phyloP scores from a whole-genome alignment of 2,329 filamentous ascomycete genomes.

The Lasiodiplodia gonubiensis region DNA sequence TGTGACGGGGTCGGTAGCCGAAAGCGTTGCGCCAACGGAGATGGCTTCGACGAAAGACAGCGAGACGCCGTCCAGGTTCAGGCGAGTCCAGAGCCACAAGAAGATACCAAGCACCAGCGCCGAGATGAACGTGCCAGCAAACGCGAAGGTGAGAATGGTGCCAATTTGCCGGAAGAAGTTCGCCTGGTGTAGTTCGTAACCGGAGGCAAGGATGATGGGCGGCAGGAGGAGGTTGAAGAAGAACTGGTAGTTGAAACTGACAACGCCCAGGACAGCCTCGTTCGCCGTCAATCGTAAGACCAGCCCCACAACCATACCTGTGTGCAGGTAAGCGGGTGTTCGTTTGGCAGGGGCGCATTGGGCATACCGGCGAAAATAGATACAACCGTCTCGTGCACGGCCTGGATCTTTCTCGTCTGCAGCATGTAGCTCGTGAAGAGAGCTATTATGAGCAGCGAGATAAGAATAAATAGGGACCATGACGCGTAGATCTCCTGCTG shows the following conservation, averaged over 20 bases:
- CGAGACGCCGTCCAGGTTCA: conserved; percentile 82
- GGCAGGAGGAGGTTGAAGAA: conserved; percentile 99
- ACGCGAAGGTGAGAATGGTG: conserved; percentile 95
- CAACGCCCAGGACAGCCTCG: conserved; percentile 83
- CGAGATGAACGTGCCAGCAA: conserved; percentile 95
- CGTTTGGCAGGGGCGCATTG: conserved; percentile 20
- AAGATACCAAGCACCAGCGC: conserved; percentile 92
- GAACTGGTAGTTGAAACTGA: conserved; percentile 98
- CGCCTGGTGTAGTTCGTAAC: conserved; percentile 95
- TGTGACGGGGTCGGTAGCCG: conserved; percentile 95
- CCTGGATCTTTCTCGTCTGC: conserved; percentile 95
- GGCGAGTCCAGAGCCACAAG: conserved; percentile 84
- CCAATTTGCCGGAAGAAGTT: conserved; percentile 99
- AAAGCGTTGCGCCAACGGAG: conserved; percentile 93
- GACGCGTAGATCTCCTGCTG: conserved; percentile 95
- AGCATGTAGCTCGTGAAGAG: conserved; percentile 97
- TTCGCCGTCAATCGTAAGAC: conserved; percentile 81
- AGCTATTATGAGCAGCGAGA: conserved; percentile 88
- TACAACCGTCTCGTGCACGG: conserved; percentile 96
- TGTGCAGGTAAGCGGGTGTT: conserved; percentile 31
- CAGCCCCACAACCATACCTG: conserved; percentile 94
- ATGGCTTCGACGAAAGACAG: conserved; percentile 96
- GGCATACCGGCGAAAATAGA: conserved; percentile 89
- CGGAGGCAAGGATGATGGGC: conserved; percentile 95
- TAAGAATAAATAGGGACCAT: conserved; percentile 97